phyloP scores from a whole-genome alignment of 371 early-diverging fungal genomes.

The Funneliformis caledonium region DNA sequence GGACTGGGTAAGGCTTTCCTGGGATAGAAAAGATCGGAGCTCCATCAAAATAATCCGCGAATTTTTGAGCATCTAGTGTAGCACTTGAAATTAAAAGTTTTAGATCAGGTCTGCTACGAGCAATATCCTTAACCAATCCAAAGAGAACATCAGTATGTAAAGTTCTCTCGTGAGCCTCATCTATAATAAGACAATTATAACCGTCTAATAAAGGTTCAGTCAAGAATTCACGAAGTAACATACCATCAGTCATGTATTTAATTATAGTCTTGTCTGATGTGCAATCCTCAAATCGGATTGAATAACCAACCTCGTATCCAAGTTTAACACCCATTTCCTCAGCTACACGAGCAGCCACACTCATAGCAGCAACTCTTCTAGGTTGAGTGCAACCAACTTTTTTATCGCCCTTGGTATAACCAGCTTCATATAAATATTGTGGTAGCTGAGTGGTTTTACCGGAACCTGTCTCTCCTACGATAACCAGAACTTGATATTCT shows the following conservation, averaged over 20 bases:
- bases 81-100: slow-evolving; percentile 98
- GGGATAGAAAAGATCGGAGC: slow-evolving; percentile 96
- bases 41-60: slow-evolving; percentile 93
- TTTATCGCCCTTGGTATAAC: slow-evolving; percentile 84
- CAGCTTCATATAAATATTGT: slow-evolving; percentile 96
- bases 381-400: slow-evolving; percentile 99
- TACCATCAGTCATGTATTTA: slow-evolving; percentile 99
- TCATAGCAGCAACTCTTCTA: slow-evolving; percentile 99
- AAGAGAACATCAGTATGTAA: slow-evolving; percentile 98
- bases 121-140: slow-evolving; percentile 96
- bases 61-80: slow-evolving; percentile 97
- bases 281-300: slow-evolving; percentile 98
- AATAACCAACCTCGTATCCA: slow-evolving; percentile 96
- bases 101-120: slow-evolving; percentile 90
- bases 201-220: slow-evolving; percentile 94
- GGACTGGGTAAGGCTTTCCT: slow-evolving; percentile 93
- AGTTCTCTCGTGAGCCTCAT: slow-evolving; percentile 99
- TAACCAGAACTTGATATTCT: slow-evolving; percentile 85
- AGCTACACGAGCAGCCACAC: slow-evolving; percentile 96
- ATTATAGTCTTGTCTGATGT: slow-evolving; percentile 94
- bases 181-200: slow-evolving; percentile 96
- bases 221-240: slow-evolving; percentile 97
- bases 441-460: slow-evolving; percentile 99
- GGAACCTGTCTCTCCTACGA: slow-evolving; percentile 98
- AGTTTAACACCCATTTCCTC: slow-evolving; percentile 94